Evolutionary conservation across 768 basidiomycete genomes (phyloP).

Genomic region (Pleurotus sapidus): DNA sequence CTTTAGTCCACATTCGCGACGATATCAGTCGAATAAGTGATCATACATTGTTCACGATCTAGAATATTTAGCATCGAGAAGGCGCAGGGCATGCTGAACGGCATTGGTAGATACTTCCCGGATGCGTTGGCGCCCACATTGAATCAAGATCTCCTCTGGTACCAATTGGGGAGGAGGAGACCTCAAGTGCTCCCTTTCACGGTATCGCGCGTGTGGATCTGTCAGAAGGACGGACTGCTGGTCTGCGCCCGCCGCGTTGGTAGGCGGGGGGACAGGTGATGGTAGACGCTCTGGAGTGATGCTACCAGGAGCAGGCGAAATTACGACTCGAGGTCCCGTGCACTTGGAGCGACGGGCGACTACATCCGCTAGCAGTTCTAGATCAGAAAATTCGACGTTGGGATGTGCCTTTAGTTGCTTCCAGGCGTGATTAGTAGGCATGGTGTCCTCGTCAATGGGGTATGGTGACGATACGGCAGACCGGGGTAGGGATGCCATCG

Average conservation of each 20-base stretch:
- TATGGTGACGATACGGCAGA: slow-evolving; percentile 12
- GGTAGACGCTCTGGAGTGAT: slow-evolving; percentile 43
- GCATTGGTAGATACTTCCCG: slow-evolving; percentile 71
- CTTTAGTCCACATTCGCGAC: neutral
- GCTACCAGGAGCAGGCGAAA: slow-evolving; percentile 49
- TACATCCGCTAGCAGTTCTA: slow-evolving; percentile 83
- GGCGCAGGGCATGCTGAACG: slow-evolving; percentile 70
- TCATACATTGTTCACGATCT: slow-evolving; percentile 15
- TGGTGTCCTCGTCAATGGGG: slow-evolving; percentile 39
- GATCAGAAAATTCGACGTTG: slow-evolving; percentile 81
- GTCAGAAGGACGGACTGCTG: slow-evolving; percentile 43
- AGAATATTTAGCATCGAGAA: slow-evolving; percentile 66
- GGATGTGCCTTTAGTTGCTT: slow-evolving; percentile 84
- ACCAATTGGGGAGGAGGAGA: slow-evolving; percentile 50
- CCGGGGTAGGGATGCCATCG: slow-evolving; percentile 15
- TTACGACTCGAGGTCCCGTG: slow-evolving; percentile 62
- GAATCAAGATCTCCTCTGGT: slow-evolving; percentile 58
- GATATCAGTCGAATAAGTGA: neutral
- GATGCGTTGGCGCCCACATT: slow-evolving; percentile 58
- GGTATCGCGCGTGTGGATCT: slow-evolving; percentile 44
- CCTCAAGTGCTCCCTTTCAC: slow-evolving; percentile 35
- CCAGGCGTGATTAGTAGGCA: slow-evolving; percentile 84
- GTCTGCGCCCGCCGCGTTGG: slow-evolving; percentile 15
- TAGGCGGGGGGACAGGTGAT: slow-evolving; percentile 23
- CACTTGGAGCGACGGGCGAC: slow-evolving; percentile 82